Percentiles rank a stretch among this genome's conserved stretches.
phyloP scores from a whole-genome alignment of 2,329 filamentous ascomycete species.

The Colletotrichum sp. region DNA sequence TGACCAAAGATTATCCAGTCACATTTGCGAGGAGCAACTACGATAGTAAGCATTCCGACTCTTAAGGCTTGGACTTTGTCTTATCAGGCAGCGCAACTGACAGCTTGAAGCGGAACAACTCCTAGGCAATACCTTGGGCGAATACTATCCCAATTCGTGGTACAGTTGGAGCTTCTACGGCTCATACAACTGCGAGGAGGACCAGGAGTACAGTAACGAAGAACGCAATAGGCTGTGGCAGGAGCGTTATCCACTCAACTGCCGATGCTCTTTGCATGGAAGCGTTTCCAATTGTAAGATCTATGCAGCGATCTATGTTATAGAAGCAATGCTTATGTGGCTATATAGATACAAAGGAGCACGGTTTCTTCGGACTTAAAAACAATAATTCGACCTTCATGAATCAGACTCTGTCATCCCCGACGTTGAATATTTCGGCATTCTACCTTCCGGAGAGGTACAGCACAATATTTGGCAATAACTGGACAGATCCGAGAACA shows the following conservation, averaged over 20 bases:
- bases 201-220: not conserved
- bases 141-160: not conserved
- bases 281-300: not conserved
- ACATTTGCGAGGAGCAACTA: not conserved
- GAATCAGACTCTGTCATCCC: not conserved
- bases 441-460: not conserved
- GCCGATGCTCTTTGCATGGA: not conserved
- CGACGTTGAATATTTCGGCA: conserved; percentile 22
- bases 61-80: not conserved
- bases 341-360: conserved; percentile 4
- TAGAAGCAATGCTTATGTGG: not conserved
- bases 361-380: conserved; percentile 22
- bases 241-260: not conserved
- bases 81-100: not conserved
- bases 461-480: not conserved
- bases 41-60: not conserved
- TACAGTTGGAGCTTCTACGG: not conserved
- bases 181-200: not conserved
- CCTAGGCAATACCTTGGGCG: not conserved
- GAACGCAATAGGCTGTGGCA: not conserved
- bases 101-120: not conserved
- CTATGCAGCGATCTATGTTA: not conserved
- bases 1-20: conserved; percentile 18
- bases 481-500: conserved; percentile 12
- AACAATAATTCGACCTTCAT: conserved; percentile 17